Evolutionary conservation across 2,329 filamentous ascomycete genomes (phyloP).

Genomic region (Lomentospora prolificans): DNA sequence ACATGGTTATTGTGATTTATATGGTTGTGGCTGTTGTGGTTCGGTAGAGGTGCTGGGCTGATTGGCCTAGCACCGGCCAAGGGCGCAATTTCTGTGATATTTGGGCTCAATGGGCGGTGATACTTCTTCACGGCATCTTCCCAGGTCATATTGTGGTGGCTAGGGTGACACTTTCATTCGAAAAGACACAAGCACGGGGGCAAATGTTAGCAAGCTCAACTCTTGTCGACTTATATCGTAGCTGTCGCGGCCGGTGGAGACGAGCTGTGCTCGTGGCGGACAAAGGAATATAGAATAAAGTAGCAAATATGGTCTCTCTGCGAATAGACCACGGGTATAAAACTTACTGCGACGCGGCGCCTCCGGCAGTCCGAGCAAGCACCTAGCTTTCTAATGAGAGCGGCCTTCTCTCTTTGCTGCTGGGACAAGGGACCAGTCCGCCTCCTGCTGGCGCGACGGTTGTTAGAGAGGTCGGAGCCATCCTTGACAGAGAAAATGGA

Average conservation of each 20-base stretch:
- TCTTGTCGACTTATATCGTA: no score
- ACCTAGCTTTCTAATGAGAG: conserved; percentile 49
- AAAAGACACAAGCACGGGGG: not conserved
- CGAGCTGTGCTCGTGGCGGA: not conserved
- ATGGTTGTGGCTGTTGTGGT: conserved; percentile 9
- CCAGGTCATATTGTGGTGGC: conserved; percentile 52
- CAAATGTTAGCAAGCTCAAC: conserved; percentile 3
- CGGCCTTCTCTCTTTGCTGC: conserved; percentile 48
- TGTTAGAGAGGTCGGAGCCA: conserved; percentile 42
- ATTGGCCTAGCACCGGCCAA: conserved; percentile 31
- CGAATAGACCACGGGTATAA: not conserved
- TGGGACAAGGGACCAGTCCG: conserved; percentile 50
- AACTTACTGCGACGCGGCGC: conserved; percentile 48
- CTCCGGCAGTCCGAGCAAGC: conserved; percentile 47
- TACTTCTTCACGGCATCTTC: conserved; percentile 48
- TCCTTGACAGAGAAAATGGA: conserved; percentile 47
- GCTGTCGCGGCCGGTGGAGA: no score
- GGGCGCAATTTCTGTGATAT: conserved; percentile 37
- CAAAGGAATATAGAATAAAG: conserved; percentile 5
- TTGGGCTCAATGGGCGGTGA: conserved; percentile 39
- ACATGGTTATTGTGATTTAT: conserved; percentile 11
- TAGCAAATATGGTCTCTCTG: not conserved
- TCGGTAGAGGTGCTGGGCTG: conserved; percentile 32
- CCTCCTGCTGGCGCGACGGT: conserved; percentile 45
- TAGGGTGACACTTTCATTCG: conserved; percentile 41